phyloP scores from a whole-genome alignment of 495 filamentous ascomycete species.

The Talaromyces thailandensis region DNA sequence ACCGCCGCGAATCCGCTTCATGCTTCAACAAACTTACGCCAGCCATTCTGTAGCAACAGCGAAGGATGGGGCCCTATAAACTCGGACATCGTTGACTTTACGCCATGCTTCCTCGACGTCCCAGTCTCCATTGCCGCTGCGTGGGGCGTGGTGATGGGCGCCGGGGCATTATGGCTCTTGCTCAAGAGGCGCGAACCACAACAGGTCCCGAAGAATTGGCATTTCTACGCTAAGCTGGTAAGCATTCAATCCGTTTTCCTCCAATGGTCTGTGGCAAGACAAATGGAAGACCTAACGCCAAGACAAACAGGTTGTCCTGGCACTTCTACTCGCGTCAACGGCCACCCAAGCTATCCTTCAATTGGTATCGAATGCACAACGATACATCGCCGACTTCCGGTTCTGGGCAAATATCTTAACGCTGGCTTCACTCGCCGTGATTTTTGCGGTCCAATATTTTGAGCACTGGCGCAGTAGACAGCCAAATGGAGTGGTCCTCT shows the following conservation, averaged over 20 bases:
- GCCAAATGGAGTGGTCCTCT: conserved; percentile 85
- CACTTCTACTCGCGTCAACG: conserved; percentile 56
- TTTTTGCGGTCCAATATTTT: conserved; percentile 81
- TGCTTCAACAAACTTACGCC: conserved; percentile 24
- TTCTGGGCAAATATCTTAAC: conserved; percentile 82
- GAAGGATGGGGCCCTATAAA: conserved; percentile 97
- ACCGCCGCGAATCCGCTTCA: conserved; percentile 11
- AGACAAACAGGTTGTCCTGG: conserved; percentile 54
- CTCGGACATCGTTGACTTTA: conserved; percentile 77
- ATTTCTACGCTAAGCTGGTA: conserved; percentile 89
- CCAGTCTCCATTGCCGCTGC: conserved; percentile 68
- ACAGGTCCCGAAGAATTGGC: conserved; percentile 77
- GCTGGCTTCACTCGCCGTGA: conserved; percentile 67
- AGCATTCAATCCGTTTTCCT: conserved; percentile 18
- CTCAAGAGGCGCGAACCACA: conserved; percentile 54
- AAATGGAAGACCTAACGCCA: conserved; percentile 4
- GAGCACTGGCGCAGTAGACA: conserved; percentile 85
- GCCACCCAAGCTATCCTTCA: conserved; percentile 69
- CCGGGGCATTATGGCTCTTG: conserved; percentile 66
- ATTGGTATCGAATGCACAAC: conserved; percentile 56
- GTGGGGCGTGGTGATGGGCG: conserved; percentile 68
- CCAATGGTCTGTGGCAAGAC: neutral
- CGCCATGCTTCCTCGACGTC: conserved; percentile 90
- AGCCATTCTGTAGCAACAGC: conserved; percentile 73
- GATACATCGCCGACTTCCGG: conserved; percentile 75